These are phyloP conservation scores for Dysphania ambrosioides DNA, from an alignment of 148 eudicot species.

Conservation along the genomic window DNA sequence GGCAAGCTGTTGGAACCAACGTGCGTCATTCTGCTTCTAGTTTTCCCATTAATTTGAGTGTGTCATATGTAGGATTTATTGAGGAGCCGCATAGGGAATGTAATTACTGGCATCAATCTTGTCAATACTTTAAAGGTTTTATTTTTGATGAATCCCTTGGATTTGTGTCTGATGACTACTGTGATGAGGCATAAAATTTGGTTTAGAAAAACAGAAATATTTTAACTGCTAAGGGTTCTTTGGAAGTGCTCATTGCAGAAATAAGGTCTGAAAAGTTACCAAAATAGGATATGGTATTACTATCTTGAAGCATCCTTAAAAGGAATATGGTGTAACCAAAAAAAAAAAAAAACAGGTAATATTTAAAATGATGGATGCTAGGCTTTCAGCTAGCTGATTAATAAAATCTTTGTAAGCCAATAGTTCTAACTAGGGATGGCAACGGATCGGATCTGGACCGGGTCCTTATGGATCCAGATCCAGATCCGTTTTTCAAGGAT, in stretches of 20 bases:
- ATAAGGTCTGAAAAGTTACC: no score
- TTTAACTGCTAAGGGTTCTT: neutral
- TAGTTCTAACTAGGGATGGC: no score
- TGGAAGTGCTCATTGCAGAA: neutral
- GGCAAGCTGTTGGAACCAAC: neutral
- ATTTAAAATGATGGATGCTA: no score
- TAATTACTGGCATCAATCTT: neutral
- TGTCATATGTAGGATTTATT: neutral
- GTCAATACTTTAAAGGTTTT: neutral
- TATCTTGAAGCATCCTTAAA: neutral
- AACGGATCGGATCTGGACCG: no score
- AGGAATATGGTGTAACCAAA: no score
- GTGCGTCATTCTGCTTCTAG: neutral
- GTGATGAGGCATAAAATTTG: neutral
- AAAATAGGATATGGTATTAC: neutral
- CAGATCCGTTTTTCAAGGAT: no score
- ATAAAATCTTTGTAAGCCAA: no score
- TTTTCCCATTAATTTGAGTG: neutral
- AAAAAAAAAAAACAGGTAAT: no score
- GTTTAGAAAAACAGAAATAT: neutral
- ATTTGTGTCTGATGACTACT: neutral
- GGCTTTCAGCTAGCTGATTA: no score
- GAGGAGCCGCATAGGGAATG: neutral
- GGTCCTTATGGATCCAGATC: no score
- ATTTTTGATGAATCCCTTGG: neutral